Evolutionary conservation across 1,284 basidiomycete genomes (phyloP).

Genomic region (Puccinia triticina): DNA sequence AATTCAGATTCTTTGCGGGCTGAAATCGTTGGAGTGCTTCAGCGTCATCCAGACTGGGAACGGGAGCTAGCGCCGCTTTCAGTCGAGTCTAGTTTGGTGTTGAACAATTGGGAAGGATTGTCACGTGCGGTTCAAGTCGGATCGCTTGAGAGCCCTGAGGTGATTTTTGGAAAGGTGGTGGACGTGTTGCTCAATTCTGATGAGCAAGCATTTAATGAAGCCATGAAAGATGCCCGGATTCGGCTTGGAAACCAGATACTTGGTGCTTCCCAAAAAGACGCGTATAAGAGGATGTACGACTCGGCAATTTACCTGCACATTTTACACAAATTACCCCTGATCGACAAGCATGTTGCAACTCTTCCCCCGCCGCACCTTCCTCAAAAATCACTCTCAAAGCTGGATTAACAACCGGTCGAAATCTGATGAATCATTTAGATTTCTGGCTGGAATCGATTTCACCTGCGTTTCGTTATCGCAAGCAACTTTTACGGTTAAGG

Average conservation of each 20-base stretch:
- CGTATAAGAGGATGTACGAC: conserved; percentile 85
- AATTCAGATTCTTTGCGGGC: conserved; percentile 84
- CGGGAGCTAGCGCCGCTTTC: conserved; percentile 77
- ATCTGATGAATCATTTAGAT: conserved; percentile 65
- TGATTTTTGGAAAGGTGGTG: conserved; percentile 79
- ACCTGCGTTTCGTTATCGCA: conserved; percentile 87
- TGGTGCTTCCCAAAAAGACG: conserved; percentile 71
- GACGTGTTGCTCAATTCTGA: conserved; percentile 72
- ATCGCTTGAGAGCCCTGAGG: conserved; percentile 66
- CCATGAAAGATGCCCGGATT: conserved; percentile 50
- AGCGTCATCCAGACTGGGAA: conserved; percentile 82
- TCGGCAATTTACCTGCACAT: conserved; percentile 83
- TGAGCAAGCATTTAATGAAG: conserved; percentile 35
- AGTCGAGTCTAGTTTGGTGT: conserved; percentile 92
- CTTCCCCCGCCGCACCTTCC: conserved; percentile 21
- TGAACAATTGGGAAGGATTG: conserved; percentile 88
- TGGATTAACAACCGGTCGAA: conserved; percentile 36
- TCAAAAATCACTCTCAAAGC: conserved; percentile 33
- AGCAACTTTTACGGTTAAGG: conserved; percentile 86
- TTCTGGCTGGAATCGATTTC: conserved; percentile 76
- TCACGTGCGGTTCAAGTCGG: conserved; percentile 65
- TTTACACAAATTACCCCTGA: conserved; percentile 82
- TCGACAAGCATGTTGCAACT: conserved; percentile 64
- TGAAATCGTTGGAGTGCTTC: conserved; percentile 86
- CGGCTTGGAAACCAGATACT: conserved; percentile 76